Base-by-base conservation (phyloP, 1,284 basidiomycete species). In the Hymenochaete sp. region DNA sequence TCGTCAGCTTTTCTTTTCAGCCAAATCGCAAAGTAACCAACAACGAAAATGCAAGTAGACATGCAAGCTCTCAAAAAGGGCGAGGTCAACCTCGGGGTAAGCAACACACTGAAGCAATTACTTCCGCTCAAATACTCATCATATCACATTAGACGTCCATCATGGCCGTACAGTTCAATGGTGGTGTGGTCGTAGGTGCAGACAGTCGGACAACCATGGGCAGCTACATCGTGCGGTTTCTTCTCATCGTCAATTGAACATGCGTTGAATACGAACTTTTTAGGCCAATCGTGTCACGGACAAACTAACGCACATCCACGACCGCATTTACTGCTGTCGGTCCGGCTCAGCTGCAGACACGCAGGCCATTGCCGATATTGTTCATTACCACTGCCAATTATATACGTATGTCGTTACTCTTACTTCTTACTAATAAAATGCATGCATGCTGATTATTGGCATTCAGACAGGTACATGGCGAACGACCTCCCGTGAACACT, bases 331-430 rank as follows among this genome's bases (percentile, higher is more conserved):
- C 71, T 98, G 95, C 67, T 98, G 95, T 77, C 86, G 95, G 52
- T 96, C 92, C 42, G 95, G 95, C 42, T 97, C 93, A 47, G 93
- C 96, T 39, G 96, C 95, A 35, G 95, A 99, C 65, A 99, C 95
- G 0, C 95, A 96, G 65, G 93, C 95, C 37, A 75, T 99, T 35
- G 96, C 96, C 39, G 96, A 99, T 62, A 74, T 83, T 18, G 89
- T 97, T 13, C 87, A 93, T 60, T 84, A 89, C 64, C 73, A 86
- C 56, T 76, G 93, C 36, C 91, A 95, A 62, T 72, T 93, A 63
- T 79, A 82, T 62, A 74, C 79, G 75, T 84, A 61, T 44, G 76
- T 26, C 35, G 26, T 38, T 19, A 19, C 44, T 18, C 26, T 40
- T 26, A 18, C 14, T 28, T 44, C 27, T 13, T 14, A 14, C 6